These are phyloP conservation scores for Arthrobotrys entomopaga DNA, from an alignment of 2,329 filamentous ascomycete genomes.

Conservation along the genomic window DNA sequence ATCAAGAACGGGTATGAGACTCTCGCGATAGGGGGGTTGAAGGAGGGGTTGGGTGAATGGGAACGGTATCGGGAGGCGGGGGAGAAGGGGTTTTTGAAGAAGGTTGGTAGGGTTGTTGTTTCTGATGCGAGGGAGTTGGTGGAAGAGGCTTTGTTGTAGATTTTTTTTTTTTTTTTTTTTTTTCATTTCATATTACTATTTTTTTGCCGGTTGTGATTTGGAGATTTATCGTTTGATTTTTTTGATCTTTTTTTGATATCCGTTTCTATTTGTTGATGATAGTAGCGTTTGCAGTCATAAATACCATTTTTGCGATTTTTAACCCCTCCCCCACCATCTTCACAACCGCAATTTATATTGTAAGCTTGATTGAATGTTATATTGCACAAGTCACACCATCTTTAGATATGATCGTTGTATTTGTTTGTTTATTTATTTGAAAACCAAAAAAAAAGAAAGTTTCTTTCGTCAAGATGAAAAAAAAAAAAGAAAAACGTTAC, in stretches of 20 bases:
- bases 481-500: slow-evolving; percentile 29
- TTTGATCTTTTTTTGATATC: slow-evolving; percentile 4
- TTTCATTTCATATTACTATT: not conserved
- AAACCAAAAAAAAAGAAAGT: not conserved
- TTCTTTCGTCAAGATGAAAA: slow-evolving; percentile 2
- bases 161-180: slow-evolving; percentile 9
- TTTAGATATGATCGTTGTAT: not conserved
- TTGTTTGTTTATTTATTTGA: no score
- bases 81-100: slow-evolving; percentile 84
- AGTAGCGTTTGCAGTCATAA: not conserved
- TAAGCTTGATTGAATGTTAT: not conserved
- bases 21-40: slow-evolving; percentile 83
- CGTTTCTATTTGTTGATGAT: not conserved
- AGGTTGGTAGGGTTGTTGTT: slow-evolving; percentile 82
- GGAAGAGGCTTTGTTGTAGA: slow-evolving; percentile 61
- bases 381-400: not conserved
- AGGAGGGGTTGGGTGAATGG: slow-evolving; percentile 86
- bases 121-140: slow-evolving; percentile 72
- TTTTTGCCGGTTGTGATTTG: slow-evolving; percentile 2
- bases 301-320: slow-evolving; percentile 4
- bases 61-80: slow-evolving; percentile 87
- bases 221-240: not conserved
- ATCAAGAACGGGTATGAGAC: slow-evolving; percentile 98
- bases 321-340: not conserved
- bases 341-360: not conserved